Percentiles rank a stretch among this genome's conserved stretches.
Evolutionary conservation across 2,329 filamentous ascomycete genomes (phyloP).

Genomic region (Aspergillus spinulosporus): DNA sequence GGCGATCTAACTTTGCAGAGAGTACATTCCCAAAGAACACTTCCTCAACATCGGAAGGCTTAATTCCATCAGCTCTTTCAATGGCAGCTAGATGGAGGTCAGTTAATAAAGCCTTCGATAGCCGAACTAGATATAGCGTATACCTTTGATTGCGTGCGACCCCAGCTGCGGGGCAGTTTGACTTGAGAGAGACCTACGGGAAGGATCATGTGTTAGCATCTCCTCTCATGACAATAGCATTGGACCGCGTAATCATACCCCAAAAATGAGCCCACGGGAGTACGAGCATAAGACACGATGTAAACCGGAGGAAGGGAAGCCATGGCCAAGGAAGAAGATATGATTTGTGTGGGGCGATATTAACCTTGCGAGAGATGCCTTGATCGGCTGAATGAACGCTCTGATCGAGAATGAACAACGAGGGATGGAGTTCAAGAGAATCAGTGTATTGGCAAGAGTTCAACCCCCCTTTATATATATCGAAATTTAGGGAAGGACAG

Average conservation of each 20-base stretch:
- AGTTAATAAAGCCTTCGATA: constrained; percentile 10
- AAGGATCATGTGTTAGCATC: constrained; percentile 3
- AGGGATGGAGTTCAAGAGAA: background rate
- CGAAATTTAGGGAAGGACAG: constrained; percentile 2
- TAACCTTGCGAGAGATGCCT: background rate
- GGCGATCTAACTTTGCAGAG: constrained; percentile 74
- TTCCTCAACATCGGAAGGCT: constrained; percentile 87
- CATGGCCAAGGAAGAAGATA: constrained; percentile 52
- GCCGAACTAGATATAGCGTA: constrained; percentile 1
- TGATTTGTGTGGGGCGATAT: constrained; percentile 1
- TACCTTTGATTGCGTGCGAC: constrained; percentile 88
- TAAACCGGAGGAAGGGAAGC: constrained; percentile 83
- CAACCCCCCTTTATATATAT: constrained; percentile 12
- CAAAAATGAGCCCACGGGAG: constrained; percentile 90
- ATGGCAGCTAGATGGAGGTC: constrained; percentile 62
- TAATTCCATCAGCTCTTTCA: constrained; percentile 80
- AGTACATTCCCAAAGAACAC: constrained; percentile 98
- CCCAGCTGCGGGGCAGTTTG: constrained; percentile 84
- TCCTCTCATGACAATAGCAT: background rate
- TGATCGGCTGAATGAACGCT: background rate
- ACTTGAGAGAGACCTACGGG: constrained; percentile 76
- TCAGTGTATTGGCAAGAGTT: background rate
- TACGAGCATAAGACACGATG: constrained; percentile 89
- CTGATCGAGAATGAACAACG: background rate
- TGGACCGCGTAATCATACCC: constrained; percentile 61